phyloP scores from a whole-genome alignment of 1,284 basidiomycete species.

The Rhizoctonia solani region DNA sequence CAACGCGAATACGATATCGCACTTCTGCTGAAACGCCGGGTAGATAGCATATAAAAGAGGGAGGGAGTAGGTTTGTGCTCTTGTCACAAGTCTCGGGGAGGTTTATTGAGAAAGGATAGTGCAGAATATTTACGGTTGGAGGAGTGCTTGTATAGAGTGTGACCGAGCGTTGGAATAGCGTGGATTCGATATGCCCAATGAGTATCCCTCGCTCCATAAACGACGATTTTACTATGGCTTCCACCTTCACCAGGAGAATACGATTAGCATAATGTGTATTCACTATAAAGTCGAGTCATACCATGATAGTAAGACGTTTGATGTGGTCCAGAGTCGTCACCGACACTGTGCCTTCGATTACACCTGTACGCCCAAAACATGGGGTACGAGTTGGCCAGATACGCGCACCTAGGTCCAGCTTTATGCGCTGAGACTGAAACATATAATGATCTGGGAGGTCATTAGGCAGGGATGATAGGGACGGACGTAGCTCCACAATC shows the following conservation, averaged over 20 bases:
- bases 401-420: conserved; percentile 10
- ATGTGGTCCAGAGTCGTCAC: conserved; percentile 12
- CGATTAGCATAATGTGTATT: neutral
- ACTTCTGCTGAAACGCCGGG: conserved; percentile 7
- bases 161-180: neutral
- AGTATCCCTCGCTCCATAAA: conserved; percentile 24
- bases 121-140: neutral
- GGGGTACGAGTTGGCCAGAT: conserved; percentile 6
- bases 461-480: neutral
- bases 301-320: conserved; percentile 3
- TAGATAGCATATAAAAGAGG: neutral
- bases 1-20: conserved; percentile 13
- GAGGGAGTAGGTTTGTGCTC: neutral
- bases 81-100: neutral
- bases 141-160: neutral
- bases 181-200: neutral
- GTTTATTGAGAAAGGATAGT: neutral
- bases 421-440: conserved; percentile 22
- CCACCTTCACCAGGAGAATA: neutral
- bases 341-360: neutral
- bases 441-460: conserved; percentile 11
- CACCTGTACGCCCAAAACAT: neutral
- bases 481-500: neutral
- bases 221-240: neutral
- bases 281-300: neutral